Evolutionary conservation across 495 filamentous ascomycete species (phyloP).

Genomic region (Geopyxis carbonaria): DNA sequence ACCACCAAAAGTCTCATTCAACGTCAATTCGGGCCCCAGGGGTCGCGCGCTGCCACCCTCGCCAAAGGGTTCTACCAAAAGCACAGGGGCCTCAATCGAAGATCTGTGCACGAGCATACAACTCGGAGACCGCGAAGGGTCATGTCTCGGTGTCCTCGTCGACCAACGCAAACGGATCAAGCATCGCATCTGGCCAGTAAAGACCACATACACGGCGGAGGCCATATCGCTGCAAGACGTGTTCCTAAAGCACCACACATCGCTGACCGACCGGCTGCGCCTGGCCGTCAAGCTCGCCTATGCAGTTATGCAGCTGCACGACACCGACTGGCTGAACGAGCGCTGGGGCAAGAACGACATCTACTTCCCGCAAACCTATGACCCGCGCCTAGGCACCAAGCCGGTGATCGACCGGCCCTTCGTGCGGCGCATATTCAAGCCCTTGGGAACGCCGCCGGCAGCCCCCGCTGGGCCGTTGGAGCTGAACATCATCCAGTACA

Average conservation of each 20-base stretch:
- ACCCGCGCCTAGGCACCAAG: too few species aligned
- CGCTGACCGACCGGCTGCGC: background rate
- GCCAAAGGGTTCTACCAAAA: too few species aligned
- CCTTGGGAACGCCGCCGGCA: background rate
- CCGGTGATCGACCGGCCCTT: background rate
- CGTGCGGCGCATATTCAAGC: background rate
- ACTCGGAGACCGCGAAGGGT: background rate
- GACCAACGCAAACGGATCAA: slow-evolving; percentile 1
- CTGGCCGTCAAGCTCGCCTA: background rate
- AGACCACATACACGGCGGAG: too few species aligned
- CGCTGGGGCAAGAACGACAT: slow-evolving; percentile 3
- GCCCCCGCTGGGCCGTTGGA: too few species aligned
- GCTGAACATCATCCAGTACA: background rate
- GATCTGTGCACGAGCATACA: slow-evolving; percentile 9
- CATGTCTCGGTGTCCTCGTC: slow-evolving; percentile 11
- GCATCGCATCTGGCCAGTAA: slow-evolving; percentile 10
- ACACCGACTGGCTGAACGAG: slow-evolving; percentile 1
- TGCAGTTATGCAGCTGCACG: slow-evolving; percentile 1
- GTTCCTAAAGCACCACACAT: background rate
- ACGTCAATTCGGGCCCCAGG: too few species aligned
- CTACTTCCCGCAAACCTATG: slow-evolving; percentile 2
- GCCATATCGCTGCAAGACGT: slow-evolving; percentile 2
- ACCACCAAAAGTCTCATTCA: too few species aligned
- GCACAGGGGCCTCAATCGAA: too few species aligned
- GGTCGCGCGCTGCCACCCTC: too few species aligned